Percentiles rank a stretch among this genome's conserved stretches.
Conservation (phyloP, 106 monocot species). For the Dioscorea zingiberensis region DNA sequence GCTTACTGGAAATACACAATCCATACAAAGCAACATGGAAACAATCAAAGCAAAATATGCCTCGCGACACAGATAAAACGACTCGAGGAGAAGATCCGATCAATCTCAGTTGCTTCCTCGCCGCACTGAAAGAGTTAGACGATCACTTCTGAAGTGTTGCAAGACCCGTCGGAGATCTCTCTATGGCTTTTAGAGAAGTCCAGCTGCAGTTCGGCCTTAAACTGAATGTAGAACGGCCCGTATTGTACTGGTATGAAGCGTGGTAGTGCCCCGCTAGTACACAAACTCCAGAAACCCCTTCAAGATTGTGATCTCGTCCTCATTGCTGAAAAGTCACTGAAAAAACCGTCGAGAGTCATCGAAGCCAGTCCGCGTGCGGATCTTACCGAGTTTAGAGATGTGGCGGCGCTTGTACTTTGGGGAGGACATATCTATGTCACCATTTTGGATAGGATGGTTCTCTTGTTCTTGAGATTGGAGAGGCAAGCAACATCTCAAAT, state of each 20-base stretch:
- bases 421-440: not conserved
- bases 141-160: no score
- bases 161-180: no score
- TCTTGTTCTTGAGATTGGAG: no score
- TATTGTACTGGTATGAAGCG: conserved; percentile 90
- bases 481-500: no score
- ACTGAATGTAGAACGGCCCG: conserved; percentile 98
- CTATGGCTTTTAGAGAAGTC: conserved; percentile 97
- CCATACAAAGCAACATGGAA: no score
- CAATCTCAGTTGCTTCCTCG: no score
- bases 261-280: conserved; percentile 60
- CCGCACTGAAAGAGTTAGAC: no score
- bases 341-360: conserved; percentile 75
- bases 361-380: not conserved
- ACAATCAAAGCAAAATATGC: no score
- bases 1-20: no score
- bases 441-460: no score
- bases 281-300: conserved; percentile 88
- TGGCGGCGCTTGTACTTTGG: not conserved
- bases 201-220: conserved; percentile 63
- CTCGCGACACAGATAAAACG: no score
- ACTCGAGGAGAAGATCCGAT: no score
- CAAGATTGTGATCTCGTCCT: conserved; percentile 84
- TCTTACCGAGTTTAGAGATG: not conserved
- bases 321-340: conserved; percentile 92